Evolutionary conservation across 164 flowering plant genomes (phyloP).

Genomic region (Tinospora cordifolia): DNA sequence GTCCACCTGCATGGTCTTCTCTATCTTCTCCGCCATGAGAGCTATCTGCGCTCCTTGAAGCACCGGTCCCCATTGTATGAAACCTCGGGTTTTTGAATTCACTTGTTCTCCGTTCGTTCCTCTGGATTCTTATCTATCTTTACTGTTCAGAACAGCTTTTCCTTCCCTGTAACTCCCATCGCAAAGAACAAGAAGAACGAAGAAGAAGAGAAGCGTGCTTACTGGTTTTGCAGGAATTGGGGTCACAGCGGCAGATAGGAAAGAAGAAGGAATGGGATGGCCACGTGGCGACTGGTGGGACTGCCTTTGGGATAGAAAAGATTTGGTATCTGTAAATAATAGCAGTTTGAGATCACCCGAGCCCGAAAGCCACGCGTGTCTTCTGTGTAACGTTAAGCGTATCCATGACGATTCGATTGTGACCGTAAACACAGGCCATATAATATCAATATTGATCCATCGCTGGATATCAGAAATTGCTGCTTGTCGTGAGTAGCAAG

Average conservation of each 20-base stretch:
- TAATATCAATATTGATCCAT: not conserved
- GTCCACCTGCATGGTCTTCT: slow-evolving; percentile 68
- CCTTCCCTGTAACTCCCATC: not conserved
- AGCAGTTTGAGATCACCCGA: not conserved
- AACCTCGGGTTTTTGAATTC: no score
- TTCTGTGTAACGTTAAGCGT: not conserved
- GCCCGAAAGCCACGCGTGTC: not conserved
- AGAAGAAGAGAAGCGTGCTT: not conserved
- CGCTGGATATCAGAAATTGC: not conserved
- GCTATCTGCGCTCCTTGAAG: slow-evolving; percentile 58
- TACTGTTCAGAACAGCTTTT: no score
- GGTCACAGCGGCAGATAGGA: not conserved
- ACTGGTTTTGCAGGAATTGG: no score
- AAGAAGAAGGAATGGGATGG: not conserved
- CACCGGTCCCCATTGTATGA: slow-evolving; percentile 57
- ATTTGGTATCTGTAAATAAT: not conserved
- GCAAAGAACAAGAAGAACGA: not conserved
- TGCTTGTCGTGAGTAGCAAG: not conserved
- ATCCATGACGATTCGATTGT: not conserved
- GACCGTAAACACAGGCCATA: not conserved
- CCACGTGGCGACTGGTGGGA: not conserved
- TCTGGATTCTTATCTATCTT: no score
- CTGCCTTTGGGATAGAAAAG: not conserved
- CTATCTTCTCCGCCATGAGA: slow-evolving; percentile 42
- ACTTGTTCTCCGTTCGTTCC: no score